Conservation (phyloP, 1,139 yeast genomes). For the Diutina mesorugosa region DNA sequence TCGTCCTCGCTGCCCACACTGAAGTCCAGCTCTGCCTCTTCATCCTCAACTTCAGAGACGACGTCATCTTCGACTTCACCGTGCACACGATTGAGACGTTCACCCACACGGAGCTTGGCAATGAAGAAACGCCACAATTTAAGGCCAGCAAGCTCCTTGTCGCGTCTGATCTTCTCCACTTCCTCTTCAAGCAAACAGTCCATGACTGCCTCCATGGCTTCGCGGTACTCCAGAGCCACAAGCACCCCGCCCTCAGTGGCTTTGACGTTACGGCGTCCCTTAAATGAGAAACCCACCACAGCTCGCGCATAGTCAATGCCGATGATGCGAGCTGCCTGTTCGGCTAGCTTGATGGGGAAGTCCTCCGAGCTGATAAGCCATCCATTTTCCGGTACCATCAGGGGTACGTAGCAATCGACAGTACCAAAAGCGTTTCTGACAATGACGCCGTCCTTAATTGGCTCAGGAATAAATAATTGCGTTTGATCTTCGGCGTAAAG, state of each 20-base stretch:
- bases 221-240: conserved; percentile 48
- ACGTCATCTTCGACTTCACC: conserved; percentile 32
- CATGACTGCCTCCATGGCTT: conserved; percentile 50
- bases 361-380: conserved; percentile 27
- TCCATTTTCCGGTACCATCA: conserved; percentile 80
- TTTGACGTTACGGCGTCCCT: conserved; percentile 26
- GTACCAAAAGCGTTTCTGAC: conserved; percentile 74
- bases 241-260: conserved; percentile 73
- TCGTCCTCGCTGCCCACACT: conserved; percentile 8
- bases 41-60: background rate
- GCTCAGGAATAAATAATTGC: conserved; percentile 52
- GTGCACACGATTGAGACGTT: conserved; percentile 53
- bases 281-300: conserved; percentile 74
- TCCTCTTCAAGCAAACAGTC: conserved; percentile 45
- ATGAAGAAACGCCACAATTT: conserved; percentile 64
- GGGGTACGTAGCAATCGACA: conserved; percentile 60
- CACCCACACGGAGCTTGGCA: conserved; percentile 56
- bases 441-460: conserved; percentile 49
- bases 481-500: conserved; percentile 75
- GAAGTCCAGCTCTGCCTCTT: conserved; percentile 3
- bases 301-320: conserved; percentile 80
- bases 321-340: conserved; percentile 50
- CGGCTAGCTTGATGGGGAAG: conserved; percentile 2
- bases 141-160: conserved; percentile 40
- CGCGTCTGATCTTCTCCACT: conserved; percentile 31